Evolutionary conservation across 2,329 filamentous ascomycete species (phyloP).

Genomic region (Xylariaceae sp.): DNA sequence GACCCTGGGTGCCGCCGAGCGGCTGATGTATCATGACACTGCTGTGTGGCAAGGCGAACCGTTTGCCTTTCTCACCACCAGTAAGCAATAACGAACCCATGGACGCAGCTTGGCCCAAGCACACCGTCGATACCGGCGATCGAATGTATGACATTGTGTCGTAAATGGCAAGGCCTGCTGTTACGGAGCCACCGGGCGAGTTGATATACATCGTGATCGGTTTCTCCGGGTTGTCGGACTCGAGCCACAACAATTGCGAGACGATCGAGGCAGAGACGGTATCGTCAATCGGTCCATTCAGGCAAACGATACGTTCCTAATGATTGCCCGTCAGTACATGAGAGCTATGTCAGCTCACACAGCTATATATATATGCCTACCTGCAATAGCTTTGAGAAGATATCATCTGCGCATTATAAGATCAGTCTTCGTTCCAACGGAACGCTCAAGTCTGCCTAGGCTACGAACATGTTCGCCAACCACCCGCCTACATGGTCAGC

Average conservation of each 20-base stretch:
- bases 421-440: conserved; percentile 22
- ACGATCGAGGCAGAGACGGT: conserved; percentile 89
- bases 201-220: conserved; percentile 98
- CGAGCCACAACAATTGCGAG: conserved; percentile 93
- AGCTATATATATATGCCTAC: conserved; percentile 38
- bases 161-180: conserved; percentile 85
- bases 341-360: conserved; percentile 9
- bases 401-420: conserved; percentile 55
- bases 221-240: conserved; percentile 91
- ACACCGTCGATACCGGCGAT: conserved; percentile 88
- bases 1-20: conserved; percentile 63
- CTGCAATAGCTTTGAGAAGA: conserved; percentile 75
- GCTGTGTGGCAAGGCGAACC: conserved; percentile 86
- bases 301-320: conserved; percentile 85
- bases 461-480: conserved; percentile 69
- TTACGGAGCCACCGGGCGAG: conserved; percentile 88
- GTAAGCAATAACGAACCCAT: conserved; percentile 90
- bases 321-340: not conserved
- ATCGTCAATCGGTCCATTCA: conserved; percentile 89
- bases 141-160: conserved; percentile 98
- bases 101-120: conserved; percentile 86
- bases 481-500: conserved; percentile 55
- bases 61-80: conserved; percentile 77
- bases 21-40: conserved; percentile 98
- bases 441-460: conserved; percentile 31